Percentiles rank a stretch among this genome's conserved stretches.
phyloP scores from a whole-genome alignment of 257 asterid species.

The Nicotiana otophora region DNA sequence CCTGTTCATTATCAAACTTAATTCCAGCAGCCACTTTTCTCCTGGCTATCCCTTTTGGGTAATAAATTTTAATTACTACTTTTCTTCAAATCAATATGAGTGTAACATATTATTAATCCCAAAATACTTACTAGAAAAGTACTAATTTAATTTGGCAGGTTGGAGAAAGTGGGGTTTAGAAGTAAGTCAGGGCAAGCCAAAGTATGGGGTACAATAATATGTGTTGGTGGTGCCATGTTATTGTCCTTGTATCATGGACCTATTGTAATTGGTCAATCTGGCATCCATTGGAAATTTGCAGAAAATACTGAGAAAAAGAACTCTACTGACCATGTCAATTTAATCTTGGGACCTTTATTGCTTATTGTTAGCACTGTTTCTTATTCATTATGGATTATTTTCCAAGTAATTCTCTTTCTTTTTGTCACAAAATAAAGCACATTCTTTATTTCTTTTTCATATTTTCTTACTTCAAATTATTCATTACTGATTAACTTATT shows the following conservation, averaged over 20 bases:
- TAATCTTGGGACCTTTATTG: slow-evolving; percentile 57
- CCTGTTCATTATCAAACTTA: slow-evolving; percentile 69
- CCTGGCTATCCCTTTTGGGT: slow-evolving; percentile 72
- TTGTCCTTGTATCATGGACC: slow-evolving; percentile 63
- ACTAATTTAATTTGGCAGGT: slow-evolving; percentile 21
- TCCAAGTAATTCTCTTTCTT: slow-evolving; percentile 41
- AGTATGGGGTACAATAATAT: slow-evolving; percentile 49
- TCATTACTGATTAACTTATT: background rate
- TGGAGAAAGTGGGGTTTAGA: slow-evolving; percentile 51
- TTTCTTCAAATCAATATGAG: background rate
- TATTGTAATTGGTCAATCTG: slow-evolving; percentile 41
- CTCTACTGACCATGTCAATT: slow-evolving; percentile 30
- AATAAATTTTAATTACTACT: background rate
- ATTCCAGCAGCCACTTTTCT: slow-evolving; percentile 77
- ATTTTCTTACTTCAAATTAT: background rate
- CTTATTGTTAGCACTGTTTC: slow-evolving; percentile 58
- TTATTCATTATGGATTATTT: slow-evolving; percentile 70
- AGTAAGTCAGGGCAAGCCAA: slow-evolving; percentile 65
- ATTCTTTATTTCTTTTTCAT: too few species aligned
- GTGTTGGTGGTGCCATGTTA: slow-evolving; percentile 72
- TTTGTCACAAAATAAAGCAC: too few species aligned
- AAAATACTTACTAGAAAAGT: background rate
- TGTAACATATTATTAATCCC: background rate
- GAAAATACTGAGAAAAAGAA: slow-evolving; percentile 23
- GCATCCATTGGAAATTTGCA: slow-evolving; percentile 65